Evolutionary conservation across 2,329 filamentous ascomycete genomes (phyloP).

Genomic region (Phyllosticta paracitricarpa): DNA sequence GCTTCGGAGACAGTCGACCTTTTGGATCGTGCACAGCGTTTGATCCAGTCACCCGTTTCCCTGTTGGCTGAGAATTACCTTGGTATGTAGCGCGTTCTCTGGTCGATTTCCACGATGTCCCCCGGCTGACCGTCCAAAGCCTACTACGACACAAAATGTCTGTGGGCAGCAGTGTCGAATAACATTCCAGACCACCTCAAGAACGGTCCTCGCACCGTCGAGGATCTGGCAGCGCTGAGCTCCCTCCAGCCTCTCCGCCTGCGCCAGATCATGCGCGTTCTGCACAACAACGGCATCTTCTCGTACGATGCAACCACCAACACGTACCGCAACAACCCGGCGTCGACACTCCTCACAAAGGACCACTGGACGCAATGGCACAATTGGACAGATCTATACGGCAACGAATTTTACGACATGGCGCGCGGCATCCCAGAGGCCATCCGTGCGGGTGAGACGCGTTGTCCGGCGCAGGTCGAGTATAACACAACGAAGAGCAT

Average conservation of each 20-base stretch:
- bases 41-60: too few species aligned
- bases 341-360: slow-evolving; percentile 24
- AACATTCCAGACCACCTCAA: slow-evolving; percentile 23
- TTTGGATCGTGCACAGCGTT: too few species aligned
- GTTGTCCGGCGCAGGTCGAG: slow-evolving; percentile 30
- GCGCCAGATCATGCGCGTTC: slow-evolving; percentile 22
- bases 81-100: too few species aligned
- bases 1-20: too few species aligned
- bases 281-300: slow-evolving; percentile 30
- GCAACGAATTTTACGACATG: slow-evolving; percentile 36
- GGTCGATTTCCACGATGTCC: too few species aligned
- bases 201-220: slow-evolving; percentile 14
- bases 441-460: slow-evolving; percentile 13
- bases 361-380: slow-evolving; percentile 38
- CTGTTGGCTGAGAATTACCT: too few species aligned
- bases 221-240: slow-evolving; percentile 13
- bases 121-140: not conserved
- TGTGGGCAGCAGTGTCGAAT: slow-evolving; percentile 22
- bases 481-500: slow-evolving; percentile 33
- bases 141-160: slow-evolving; percentile 22
- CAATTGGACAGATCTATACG: slow-evolving; percentile 36
- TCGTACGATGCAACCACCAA: slow-evolving; percentile 18
- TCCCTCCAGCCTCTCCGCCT: slow-evolving; percentile 20
- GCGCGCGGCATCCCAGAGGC: slow-evolving; percentile 30
- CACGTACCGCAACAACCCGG: slow-evolving; percentile 25